Base-by-base conservation (phyloP, 495 filamentous ascomycete species). In the Cenococcum geophilum region DNA sequence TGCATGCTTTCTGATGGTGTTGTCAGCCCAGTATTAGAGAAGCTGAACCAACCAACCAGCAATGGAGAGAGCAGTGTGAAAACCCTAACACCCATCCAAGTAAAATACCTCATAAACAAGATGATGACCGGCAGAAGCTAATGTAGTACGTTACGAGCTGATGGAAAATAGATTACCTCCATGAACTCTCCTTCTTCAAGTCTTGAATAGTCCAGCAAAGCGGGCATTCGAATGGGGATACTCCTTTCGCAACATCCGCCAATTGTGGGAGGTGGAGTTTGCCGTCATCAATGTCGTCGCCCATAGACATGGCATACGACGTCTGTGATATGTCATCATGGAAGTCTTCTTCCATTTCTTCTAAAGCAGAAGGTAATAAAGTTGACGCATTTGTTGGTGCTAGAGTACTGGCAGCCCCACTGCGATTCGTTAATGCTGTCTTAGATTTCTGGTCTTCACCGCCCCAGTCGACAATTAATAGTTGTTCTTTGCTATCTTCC, bases 351-450 rank as follows among this genome's bases (percentile, higher is more conserved):
- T 22, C 11, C 1, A 5, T 10, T 18, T 2, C 12, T 27, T 40
- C 52, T 36, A 55, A 20, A 16, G n/a, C 16, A 32, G 32, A 40
- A 11, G 53, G 27, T 22, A 60, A 22, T 27, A 68, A 43, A 21
- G 66, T 68, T 18, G 63, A 67, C 0, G 64, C 67, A 42, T 56
- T 27, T 12, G 66, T 71, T 21, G 56, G 63, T 16, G 55, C 57
- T 9, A 64, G 16, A 20, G 43, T 59, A 51, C 58, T 57, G 1
- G 50, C 42, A 11, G 37, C 8, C 16, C 47, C 27, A 36, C 42
- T 23, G 4, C 43, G 18, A 14, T 14, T 27, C 18, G 48, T 27
- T 3, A 22, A 51, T 8, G 14, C 23, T 22, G 48, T 3, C 20
- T 27, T 21, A 23, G 48, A 22, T 18, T 51, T 27, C 48, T 22